These are phyloP conservation scores for Vitis amurensis DNA, from an alignment of 164 flowering plant species.

Conservation along the genomic window DNA sequence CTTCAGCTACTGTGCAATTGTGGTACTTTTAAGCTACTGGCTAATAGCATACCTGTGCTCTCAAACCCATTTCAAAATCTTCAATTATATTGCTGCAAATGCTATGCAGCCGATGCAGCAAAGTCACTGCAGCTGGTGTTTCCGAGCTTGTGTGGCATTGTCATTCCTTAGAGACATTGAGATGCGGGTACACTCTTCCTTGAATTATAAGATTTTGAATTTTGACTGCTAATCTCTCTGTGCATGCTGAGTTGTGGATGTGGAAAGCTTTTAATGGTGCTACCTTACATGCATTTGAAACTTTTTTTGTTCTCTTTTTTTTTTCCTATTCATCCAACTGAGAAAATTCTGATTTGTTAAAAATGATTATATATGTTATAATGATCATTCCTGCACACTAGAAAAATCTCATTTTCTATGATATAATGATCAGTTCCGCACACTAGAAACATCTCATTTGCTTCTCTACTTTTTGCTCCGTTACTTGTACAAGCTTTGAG, in stretches of 20 bases:
- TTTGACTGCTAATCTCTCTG: neutral
- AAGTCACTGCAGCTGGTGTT: slow-evolving; percentile 59
- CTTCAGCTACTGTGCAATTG: too few relatives aligned
- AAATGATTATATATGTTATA: too few relatives aligned
- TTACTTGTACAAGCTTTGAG: too few relatives aligned
- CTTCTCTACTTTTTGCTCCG: too few relatives aligned
- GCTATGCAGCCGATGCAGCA: slow-evolving; percentile 61
- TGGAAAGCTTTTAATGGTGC: too few relatives aligned
- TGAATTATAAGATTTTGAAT: neutral
- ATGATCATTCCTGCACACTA: too few relatives aligned
- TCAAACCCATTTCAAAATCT: slow-evolving; percentile 2
- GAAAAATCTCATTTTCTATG: too few relatives aligned
- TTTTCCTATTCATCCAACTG: neutral
- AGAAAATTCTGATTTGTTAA: too few relatives aligned
- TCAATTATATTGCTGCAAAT: slow-evolving; percentile 2
- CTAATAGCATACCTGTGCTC: neutral
- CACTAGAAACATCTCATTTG: too few relatives aligned
- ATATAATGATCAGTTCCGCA: too few relatives aligned
- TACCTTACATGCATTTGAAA: neutral
- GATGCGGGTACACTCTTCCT: slow-evolving; percentile 72
- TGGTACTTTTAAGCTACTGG: neutral
- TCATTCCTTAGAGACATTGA: slow-evolving; percentile 62
- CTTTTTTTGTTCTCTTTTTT: neutral
- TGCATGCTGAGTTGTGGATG: too few relatives aligned
- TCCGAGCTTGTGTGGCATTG: slow-evolving; percentile 63